Conservation (phyloP, 805 yeast genomes). For the Wickerhamiella siamensis region DNA sequence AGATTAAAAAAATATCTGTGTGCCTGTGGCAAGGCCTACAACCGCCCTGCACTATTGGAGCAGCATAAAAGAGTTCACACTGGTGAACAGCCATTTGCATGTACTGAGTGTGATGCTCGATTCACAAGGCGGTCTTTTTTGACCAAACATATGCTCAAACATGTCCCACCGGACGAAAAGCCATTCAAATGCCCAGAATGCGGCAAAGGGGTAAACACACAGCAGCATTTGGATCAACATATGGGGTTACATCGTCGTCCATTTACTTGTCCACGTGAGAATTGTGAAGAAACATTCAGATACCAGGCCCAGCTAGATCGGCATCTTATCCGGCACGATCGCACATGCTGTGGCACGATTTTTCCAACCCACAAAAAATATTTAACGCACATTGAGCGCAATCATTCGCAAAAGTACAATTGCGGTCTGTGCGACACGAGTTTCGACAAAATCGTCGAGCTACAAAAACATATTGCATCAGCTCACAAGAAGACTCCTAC, state of each 20-base stretch:
- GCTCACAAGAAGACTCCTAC: slow-evolving; percentile 1
- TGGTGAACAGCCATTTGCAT: slow-evolving; percentile 61
- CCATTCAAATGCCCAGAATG: slow-evolving; percentile 65
- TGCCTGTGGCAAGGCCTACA: slow-evolving; percentile 61
- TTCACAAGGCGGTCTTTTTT: slow-evolving; percentile 73
- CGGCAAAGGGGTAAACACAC: slow-evolving; percentile 66
- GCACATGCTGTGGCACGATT: slow-evolving; percentile 38
- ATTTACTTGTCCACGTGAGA: slow-evolving; percentile 43
- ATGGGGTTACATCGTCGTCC: slow-evolving; percentile 65
- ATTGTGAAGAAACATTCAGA: slow-evolving; percentile 54
- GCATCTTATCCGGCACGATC: slow-evolving; percentile 38
- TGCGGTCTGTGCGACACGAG: slow-evolving; percentile 19
- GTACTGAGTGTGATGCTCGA: slow-evolving; percentile 47
- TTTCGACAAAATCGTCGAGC: slow-evolving; percentile 11
- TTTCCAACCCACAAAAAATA: slow-evolving; percentile 54
- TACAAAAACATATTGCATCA: slow-evolving; percentile 3
- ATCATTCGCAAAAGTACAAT: slow-evolving; percentile 34
- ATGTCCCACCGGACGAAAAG: slow-evolving; percentile 35
- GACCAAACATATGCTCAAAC: slow-evolving; percentile 57
- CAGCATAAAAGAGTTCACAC: slow-evolving; percentile 73
- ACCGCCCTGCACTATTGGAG: slow-evolving; percentile 66
- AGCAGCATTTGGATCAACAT: slow-evolving; percentile 73
- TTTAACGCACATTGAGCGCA: slow-evolving; percentile 48
- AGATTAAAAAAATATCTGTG: slow-evolving; percentile 54
- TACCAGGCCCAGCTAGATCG: slow-evolving; percentile 64